Evolutionary conservation across 352 stramenopile genomes (phyloP).

Genomic region (Globisporangium takayamanum): DNA sequence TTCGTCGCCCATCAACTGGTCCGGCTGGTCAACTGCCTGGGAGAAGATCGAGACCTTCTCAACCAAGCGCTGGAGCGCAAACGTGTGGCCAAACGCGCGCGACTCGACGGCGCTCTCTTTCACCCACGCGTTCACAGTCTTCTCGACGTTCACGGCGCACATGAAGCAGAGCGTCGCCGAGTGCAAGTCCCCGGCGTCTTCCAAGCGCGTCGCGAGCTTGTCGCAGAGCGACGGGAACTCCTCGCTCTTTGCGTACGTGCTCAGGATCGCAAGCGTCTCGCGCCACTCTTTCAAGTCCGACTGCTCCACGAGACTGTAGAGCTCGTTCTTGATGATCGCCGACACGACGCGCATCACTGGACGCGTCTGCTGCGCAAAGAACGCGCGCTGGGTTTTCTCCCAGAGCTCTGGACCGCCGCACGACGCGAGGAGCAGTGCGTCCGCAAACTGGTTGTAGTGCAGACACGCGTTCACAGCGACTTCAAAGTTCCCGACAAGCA

Average conservation of each 20-base stretch:
- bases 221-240: conserved; percentile 96
- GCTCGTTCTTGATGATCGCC: conserved; percentile 94
- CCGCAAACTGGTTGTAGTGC: conserved; percentile 92
- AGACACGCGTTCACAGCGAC: conserved; percentile 97
- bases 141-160: conserved; percentile 91
- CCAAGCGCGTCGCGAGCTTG: conserved; percentile 88
- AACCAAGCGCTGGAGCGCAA: conserved; percentile 94
- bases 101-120: conserved; percentile 84
- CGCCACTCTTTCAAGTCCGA: conserved; percentile 93
- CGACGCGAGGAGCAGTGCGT: conserved; percentile 92
- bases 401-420: conserved; percentile 94
- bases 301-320: conserved; percentile 78
- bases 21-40: conserved; percentile 77
- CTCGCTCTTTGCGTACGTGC: conserved; percentile 96
- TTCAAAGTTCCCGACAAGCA: conserved; percentile 98
- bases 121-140: conserved; percentile 85
- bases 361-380: conserved; percentile 88
- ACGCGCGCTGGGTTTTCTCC: conserved; percentile 93
- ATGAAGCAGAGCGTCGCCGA: conserved; percentile 96
- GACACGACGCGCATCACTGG: conserved; percentile 95
- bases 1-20: conserved; percentile 83
- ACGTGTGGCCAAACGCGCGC: conserved; percentile 53
- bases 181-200: conserved; percentile 84
- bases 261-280: conserved; percentile 96
- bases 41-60: conserved; percentile 95